Evolutionary conservation across 2,329 filamentous ascomycete species (phyloP).

Genomic region (Penicillium frequentans): DNA sequence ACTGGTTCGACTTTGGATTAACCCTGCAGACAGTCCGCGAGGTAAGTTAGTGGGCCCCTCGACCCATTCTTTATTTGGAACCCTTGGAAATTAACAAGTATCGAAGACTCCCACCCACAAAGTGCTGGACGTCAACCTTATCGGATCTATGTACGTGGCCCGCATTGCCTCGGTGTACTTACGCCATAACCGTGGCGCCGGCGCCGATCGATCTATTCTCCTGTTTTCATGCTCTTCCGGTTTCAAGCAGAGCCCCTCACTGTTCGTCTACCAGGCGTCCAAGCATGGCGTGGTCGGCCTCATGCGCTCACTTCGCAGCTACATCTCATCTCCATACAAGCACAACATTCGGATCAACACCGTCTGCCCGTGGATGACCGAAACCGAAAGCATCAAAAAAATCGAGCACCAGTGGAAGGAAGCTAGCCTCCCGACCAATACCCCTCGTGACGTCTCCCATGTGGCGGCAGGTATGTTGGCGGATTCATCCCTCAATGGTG

Average conservation of each 20-base stretch:
- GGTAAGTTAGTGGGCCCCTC: slow-evolving; percentile 21
- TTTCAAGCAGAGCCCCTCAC: slow-evolving; percentile 50
- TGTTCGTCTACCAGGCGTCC: slow-evolving; percentile 49
- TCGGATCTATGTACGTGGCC: slow-evolving; percentile 49
- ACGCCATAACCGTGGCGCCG: slow-evolving; percentile 37
- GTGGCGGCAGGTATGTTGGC: slow-evolving; percentile 39
- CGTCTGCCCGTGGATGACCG: slow-evolving; percentile 48
- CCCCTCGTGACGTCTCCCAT: slow-evolving; percentile 40
- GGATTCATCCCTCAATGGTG: slow-evolving; percentile 40
- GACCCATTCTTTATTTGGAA: background rate
- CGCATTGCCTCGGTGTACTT: slow-evolving; percentile 53
- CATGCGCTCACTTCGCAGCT: slow-evolving; percentile 47
- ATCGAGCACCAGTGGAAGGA: slow-evolving; percentile 38
- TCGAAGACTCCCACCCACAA: slow-evolving; percentile 34
- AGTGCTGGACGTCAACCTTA: slow-evolving; percentile 51
- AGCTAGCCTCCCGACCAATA: slow-evolving; percentile 42
- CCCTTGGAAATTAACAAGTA: background rate
- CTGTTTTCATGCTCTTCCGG: slow-evolving; percentile 50
- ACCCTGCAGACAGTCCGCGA: slow-evolving; percentile 45
- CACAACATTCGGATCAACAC: slow-evolving; percentile 47
- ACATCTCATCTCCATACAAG: slow-evolving; percentile 31
- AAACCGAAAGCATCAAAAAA: slow-evolving; percentile 38
- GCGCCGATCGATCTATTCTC: slow-evolving; percentile 43
- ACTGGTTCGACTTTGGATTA: slow-evolving; percentile 48
- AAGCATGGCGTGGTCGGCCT: slow-evolving; percentile 55